These are phyloP conservation scores for Serpula lacrymans DNA, from an alignment of 768 basidiomycete genomes.

Conservation along the genomic window DNA sequence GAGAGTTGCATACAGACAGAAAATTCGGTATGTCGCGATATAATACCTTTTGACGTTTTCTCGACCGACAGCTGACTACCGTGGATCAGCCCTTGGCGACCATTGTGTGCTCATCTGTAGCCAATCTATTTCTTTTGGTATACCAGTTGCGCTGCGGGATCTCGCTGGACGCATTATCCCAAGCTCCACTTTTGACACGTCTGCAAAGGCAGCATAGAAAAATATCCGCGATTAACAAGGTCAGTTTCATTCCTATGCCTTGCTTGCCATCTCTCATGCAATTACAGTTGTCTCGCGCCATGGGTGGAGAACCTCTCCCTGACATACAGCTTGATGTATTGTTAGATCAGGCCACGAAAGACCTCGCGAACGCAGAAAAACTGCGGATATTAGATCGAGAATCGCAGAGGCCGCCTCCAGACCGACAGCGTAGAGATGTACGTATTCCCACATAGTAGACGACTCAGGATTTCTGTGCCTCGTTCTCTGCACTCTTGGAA, in stretches of 20 bases:
- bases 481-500: no score
- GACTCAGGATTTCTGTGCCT: no score
- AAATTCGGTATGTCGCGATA: slow-evolving; percentile 2
- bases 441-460: slow-evolving; percentile 9
- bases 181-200: slow-evolving; percentile 47
- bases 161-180: slow-evolving; percentile 49
- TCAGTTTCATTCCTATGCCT: slow-evolving; percentile 18
- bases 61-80: slow-evolving; percentile 4
- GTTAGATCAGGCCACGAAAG: slow-evolving; percentile 56
- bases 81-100: slow-evolving; percentile 47
- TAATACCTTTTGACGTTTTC: not conserved
- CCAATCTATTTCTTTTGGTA: slow-evolving; percentile 63
- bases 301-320: slow-evolving; percentile 47
- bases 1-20: slow-evolving; percentile 39
- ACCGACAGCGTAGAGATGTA: slow-evolving; percentile 17
- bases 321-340: slow-evolving; percentile 44
- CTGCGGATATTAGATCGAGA: slow-evolving; percentile 48
- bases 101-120: slow-evolving; percentile 56
- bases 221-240: slow-evolving; percentile 52
- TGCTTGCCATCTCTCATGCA: slow-evolving; percentile 1
- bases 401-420: slow-evolving; percentile 24
- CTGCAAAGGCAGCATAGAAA: slow-evolving; percentile 43
- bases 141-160: slow-evolving; percentile 51
- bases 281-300: slow-evolving; percentile 54
- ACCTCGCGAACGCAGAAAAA: slow-evolving; percentile 69